phyloP scores from a whole-genome alignment of 23 red algal species.

The Chondrus crispus region DNA sequence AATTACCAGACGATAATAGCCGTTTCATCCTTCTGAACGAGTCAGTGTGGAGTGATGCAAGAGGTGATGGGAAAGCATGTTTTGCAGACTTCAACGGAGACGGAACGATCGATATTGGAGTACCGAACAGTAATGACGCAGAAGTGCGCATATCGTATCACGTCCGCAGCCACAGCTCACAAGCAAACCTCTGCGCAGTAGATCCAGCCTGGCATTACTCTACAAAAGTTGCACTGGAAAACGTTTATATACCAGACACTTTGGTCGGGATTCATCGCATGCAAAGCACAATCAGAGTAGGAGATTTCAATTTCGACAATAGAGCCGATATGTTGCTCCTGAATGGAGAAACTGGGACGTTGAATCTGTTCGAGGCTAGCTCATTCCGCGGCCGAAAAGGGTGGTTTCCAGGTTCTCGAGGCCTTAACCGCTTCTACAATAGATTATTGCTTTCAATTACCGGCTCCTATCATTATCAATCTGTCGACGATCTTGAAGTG shows the following conservation, averaged over 20 bases:
- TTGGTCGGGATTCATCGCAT: conserved; percentile 22
- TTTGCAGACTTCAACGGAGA: conserved; percentile 90
- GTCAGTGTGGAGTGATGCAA: conserved; percentile 30
- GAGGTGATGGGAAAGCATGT: conserved; percentile 44
- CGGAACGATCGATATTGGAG: conserved; percentile 77
- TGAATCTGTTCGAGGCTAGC: conserved; percentile 16
- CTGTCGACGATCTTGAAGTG: not conserved
- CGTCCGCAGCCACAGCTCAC: not conserved
- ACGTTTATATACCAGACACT: conserved; percentile 48
- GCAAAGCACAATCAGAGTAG: conserved; percentile 43
- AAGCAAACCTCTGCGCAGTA: conserved; percentile 32
- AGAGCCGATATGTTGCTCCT: conserved; percentile 64
- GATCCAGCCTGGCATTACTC: conserved; percentile 28
- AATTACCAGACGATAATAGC: not conserved
- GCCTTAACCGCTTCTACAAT: not conserved
- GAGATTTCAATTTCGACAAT: conserved; percentile 87
- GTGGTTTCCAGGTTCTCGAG: conserved; percentile 16
- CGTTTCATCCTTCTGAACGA: conserved; percentile 26
- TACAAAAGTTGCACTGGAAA: conserved; percentile 23
- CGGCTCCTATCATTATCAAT: not conserved
- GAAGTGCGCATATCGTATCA: conserved; percentile 48
- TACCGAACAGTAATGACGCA: conserved; percentile 32
- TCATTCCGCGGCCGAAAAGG: not conserved
- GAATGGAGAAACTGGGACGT: conserved; percentile 44
- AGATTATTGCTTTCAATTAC: conserved; percentile 35